A percentile compares a stretch with the other conserved stretches of the same genome.
Evolutionary conservation across 306 rosid species (phyloP).

Genomic region (Quillaja saponaria): DNA sequence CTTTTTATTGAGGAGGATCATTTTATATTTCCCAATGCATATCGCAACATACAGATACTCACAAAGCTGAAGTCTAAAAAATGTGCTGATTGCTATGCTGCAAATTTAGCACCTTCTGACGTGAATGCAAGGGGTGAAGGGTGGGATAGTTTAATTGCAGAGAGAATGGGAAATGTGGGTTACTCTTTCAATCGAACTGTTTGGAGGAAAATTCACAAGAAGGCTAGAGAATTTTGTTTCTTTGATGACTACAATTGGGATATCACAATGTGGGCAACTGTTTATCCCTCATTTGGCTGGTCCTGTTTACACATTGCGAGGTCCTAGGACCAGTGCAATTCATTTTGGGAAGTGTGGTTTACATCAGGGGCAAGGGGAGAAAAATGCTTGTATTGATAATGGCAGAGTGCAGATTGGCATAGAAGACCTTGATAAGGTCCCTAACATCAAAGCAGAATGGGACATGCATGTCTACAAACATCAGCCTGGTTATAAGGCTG

Average conservation of each 20-base stretch:
- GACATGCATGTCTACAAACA: slow-evolving; percentile 48
- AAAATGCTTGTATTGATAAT: slow-evolving; percentile 65
- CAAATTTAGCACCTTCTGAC: slow-evolving; percentile 93
- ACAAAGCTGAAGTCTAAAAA: slow-evolving; percentile 61
- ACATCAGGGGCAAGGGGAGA: slow-evolving; percentile 93
- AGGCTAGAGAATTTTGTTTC: slow-evolving; percentile 71
- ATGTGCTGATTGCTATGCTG: slow-evolving; percentile 89
- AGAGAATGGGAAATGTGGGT: slow-evolving; percentile 96
- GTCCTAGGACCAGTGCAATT: slow-evolving; percentile 84
- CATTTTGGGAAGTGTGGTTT: slow-evolving; percentile 96
- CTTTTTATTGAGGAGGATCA: slow-evolving; percentile 97
- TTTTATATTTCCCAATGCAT: slow-evolving; percentile 82
- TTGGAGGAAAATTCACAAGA: slow-evolving; percentile 87
- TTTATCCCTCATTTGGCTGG: slow-evolving; percentile 90
- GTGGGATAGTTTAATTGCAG: slow-evolving; percentile 63
- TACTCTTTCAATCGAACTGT: slow-evolving; percentile 78
- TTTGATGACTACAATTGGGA: slow-evolving; percentile 99
- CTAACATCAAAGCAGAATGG: slow-evolving; percentile 74
- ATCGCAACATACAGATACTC: slow-evolving; percentile 74
- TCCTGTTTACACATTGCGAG: slow-evolving; percentile 81
- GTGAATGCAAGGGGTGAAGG: slow-evolving; percentile 92
- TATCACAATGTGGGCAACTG: slow-evolving; percentile 97
- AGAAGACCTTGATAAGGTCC: slow-evolving; percentile 57
- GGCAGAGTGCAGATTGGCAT: slow-evolving; percentile 61
- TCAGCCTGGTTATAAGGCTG: slow-evolving; percentile 90